Evolutionary conservation across 352 stramenopile species (phyloP).

Genomic region (Pythium sp.): DNA sequence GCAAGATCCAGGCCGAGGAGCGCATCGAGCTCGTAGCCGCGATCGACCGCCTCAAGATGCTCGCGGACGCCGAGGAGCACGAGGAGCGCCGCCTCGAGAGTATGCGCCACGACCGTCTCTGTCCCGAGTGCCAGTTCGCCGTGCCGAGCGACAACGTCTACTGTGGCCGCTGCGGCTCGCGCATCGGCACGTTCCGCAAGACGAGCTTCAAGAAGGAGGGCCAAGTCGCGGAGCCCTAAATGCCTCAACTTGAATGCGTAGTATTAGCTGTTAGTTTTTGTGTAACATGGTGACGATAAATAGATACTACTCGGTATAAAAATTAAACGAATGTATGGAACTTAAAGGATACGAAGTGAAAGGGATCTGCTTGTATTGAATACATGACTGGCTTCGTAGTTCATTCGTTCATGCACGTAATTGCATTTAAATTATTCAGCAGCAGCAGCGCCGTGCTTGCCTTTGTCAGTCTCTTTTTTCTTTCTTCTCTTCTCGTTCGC

Average conservation of each 20-base stretch:
- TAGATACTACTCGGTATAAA: not conserved
- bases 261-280: not conserved
- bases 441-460: not conserved
- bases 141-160: constrained; percentile 20
- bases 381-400: too few species aligned
- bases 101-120: constrained; percentile 17
- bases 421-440: constrained; percentile 12
- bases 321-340: too few species aligned
- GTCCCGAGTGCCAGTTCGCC: constrained; percentile 15
- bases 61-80: constrained; percentile 17
- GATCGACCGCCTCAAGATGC: constrained; percentile 13
- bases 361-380: too few species aligned
- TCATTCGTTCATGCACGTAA: not conserved
- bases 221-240: not conserved
- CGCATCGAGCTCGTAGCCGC: constrained; percentile 9
- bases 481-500: not conserved
- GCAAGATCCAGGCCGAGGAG: constrained; percentile 7
- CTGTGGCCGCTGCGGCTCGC: constrained; percentile 16
- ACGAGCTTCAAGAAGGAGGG: not conserved
- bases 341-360: too few species aligned
- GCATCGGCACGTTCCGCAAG: constrained; percentile 16
- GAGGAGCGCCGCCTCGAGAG: constrained; percentile 14
- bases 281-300: constrained; percentile 1
- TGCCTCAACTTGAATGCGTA: not conserved
- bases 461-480: not conserved